Conservation (phyloP, 345 rosid species). For the Noccaea bulbosa region DNA sequence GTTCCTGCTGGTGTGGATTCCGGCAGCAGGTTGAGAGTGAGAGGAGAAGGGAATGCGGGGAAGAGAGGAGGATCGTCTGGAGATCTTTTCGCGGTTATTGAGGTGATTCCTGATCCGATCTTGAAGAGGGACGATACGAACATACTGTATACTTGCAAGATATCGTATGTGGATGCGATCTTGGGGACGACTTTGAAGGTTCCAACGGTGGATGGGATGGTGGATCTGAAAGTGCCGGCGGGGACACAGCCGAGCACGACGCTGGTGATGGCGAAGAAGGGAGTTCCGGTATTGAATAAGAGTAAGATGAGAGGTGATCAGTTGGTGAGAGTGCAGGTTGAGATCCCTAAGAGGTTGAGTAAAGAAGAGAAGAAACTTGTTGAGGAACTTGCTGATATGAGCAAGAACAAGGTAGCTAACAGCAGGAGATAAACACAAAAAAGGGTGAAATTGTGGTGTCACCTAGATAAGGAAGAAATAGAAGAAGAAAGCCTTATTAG, state of each 20-base stretch:
- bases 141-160: slow-evolving; percentile 83
- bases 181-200: slow-evolving; percentile 86
- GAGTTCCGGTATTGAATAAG: slow-evolving; percentile 87
- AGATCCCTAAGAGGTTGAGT: slow-evolving; percentile 92
- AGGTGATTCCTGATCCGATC: slow-evolving; percentile 82
- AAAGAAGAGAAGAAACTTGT: slow-evolving; percentile 82
- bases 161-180: slow-evolving; percentile 88
- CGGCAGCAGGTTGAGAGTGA: slow-evolving; percentile 91
- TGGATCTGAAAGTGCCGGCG: slow-evolving; percentile 89
- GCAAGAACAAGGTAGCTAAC: slow-evolving; percentile 80
- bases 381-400: slow-evolving; percentile 88
- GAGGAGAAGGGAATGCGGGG: slow-evolving; percentile 96
- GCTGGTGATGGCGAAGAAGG: slow-evolving; percentile 91
- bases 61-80: slow-evolving; percentile 92
- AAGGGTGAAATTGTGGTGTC: slow-evolving; percentile 27
- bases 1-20: slow-evolving; percentile 97
- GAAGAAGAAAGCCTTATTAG: slow-evolving; percentile 25
- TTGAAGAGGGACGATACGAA: slow-evolving; percentile 88
- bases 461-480: slow-evolving; percentile 24
- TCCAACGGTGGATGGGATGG: slow-evolving; percentile 92
- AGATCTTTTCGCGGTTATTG: slow-evolving; percentile 83
- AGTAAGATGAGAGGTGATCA: slow-evolving; percentile 94
- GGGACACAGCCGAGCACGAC: slow-evolving; percentile 97
- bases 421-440: slow-evolving; percentile 54
- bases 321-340: slow-evolving; percentile 95